Evolutionary conservation across 192 early-diverging fungal genomes (phyloP).

Genomic region (Podila horticola): DNA sequence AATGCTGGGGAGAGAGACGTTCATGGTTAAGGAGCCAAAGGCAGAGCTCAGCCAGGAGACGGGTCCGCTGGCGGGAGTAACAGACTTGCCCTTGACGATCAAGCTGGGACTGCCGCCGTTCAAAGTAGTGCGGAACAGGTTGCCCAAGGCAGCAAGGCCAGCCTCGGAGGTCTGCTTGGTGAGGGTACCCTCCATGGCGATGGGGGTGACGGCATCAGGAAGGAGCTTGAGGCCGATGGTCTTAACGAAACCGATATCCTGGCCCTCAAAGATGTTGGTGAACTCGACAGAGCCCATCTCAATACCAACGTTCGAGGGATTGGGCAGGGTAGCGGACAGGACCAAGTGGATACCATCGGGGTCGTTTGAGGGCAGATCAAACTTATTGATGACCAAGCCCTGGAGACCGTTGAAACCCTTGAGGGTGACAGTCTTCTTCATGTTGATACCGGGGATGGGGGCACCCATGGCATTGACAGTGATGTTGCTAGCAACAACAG

Average conservation of each 20-base stretch:
- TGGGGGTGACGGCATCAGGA: conserved; percentile 28
- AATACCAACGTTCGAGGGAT: conserved; percentile 64
- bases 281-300: conserved; percentile 65
- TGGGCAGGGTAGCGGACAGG: conserved; percentile 41
- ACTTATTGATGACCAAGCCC: conserved; percentile 47
- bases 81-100: conserved; percentile 60
- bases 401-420: conserved; percentile 60
- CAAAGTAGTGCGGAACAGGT: conserved; percentile 63
- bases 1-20: conserved; percentile 58
- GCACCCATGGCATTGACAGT: conserved; percentile 63
- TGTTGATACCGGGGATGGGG: conserved; percentile 56
- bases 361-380: conserved; percentile 64
- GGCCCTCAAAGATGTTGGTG: conserved; percentile 46
- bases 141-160: conserved; percentile 55
- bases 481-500: conserved; percentile 55
- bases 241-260: conserved; percentile 53
- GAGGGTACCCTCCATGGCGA: conserved; percentile 60
- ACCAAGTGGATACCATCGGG: conserved; percentile 49
- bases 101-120: conserved; percentile 58
- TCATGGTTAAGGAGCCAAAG: conserved; percentile 59
- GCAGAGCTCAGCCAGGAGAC: conserved; percentile 62
- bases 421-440: conserved; percentile 63
- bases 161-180: conserved; percentile 58
- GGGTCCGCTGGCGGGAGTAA: conserved; percentile 55
- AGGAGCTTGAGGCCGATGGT: conserved; percentile 36